Evolutionary conservation across 2,329 filamentous ascomycete genomes (phyloP).

Genomic region (Didymellaceae sp.): DNA sequence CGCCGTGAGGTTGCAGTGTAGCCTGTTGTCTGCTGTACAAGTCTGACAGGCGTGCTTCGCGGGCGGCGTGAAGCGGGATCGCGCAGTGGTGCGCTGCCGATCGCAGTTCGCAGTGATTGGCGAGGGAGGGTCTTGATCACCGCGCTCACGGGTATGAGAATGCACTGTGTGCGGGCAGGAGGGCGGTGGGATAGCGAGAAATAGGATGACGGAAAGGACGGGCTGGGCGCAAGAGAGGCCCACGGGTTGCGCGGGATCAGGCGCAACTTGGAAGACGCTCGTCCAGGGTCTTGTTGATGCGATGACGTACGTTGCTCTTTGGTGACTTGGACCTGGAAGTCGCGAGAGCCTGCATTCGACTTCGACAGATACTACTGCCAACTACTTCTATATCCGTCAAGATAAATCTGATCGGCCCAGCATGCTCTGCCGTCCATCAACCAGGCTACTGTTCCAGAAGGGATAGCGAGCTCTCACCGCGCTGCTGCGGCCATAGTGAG

Average conservation of each 20-base stretch:
- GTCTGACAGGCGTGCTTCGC: conserved; percentile 9
- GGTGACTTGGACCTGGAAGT: conserved; percentile 1
- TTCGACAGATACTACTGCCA: neutral
- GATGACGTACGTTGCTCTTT: neutral
- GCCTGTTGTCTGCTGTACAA: conserved; percentile 23
- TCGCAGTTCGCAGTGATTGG: too few relatives aligned
- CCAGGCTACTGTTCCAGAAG: neutral
- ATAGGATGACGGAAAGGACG: conserved; percentile 12
- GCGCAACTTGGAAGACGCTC: conserved; percentile 13
- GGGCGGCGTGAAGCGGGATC: conserved; percentile 23
- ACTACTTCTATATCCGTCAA: neutral
- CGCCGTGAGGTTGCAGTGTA: conserved; percentile 9
- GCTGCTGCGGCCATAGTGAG: conserved; percentile 2
- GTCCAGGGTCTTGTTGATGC: conserved; percentile 1
- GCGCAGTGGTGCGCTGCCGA: conserved; percentile 26
- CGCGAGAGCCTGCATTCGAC: neutral
- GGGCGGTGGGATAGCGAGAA: conserved; percentile 3
- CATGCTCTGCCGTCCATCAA: neutral
- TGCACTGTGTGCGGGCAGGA: conserved; percentile 12
- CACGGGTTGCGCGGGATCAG: conserved; percentile 12
- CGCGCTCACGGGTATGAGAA: conserved; percentile 12
- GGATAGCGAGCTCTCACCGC: conserved; percentile 1
- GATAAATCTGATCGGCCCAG: neutral
- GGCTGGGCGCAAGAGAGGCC: conserved; percentile 7
- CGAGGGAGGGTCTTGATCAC: conserved; percentile 24